Conservation (phyloP, 805 yeast genomes). For the Monosporozyma unispora region DNA sequence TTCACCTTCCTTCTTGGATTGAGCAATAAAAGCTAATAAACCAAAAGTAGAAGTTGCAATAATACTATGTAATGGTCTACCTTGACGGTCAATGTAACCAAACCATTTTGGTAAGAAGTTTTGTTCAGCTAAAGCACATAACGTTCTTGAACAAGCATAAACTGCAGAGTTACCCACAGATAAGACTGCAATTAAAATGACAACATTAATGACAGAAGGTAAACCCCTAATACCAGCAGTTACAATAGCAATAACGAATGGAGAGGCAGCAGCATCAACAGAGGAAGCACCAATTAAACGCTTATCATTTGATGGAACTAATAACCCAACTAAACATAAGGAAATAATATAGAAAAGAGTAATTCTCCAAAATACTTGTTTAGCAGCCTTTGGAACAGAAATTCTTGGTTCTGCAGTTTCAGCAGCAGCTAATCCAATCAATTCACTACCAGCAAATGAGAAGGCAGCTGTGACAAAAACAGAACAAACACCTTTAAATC, state of each 20-base stretch:
- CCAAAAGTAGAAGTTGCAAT: slow-evolving; percentile 45
- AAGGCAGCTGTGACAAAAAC: slow-evolving; percentile 71
- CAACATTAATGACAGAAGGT: slow-evolving; percentile 60
- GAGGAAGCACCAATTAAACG: slow-evolving; percentile 40
- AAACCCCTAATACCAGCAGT: slow-evolving; percentile 56
- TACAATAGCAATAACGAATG: slow-evolving; percentile 64
- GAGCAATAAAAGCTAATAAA: slow-evolving; percentile 48
- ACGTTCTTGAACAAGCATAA: slow-evolving; percentile 58
- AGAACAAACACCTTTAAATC: slow-evolving; percentile 57
- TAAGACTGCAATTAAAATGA: slow-evolving; percentile 54
- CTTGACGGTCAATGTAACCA: slow-evolving; percentile 54
- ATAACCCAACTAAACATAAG: slow-evolving; percentile 37
- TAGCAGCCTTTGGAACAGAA: slow-evolving; percentile 43
- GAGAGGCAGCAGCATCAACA: slow-evolving; percentile 60
- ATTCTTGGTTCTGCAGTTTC: slow-evolving; percentile 41
- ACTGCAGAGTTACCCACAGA: slow-evolving; percentile 72
- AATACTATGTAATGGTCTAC: slow-evolving; percentile 58
- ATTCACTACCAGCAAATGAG: slow-evolving; percentile 46
- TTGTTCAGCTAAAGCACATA: slow-evolving; percentile 53
- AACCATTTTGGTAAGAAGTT: slow-evolving; percentile 53
- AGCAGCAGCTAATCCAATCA: slow-evolving; percentile 44
- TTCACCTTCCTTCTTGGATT: slow-evolving; percentile 41
- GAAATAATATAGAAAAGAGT: slow-evolving; percentile 39
- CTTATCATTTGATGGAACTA: slow-evolving; percentile 39
- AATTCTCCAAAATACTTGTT: slow-evolving; percentile 50